These are phyloP conservation scores for Phanerodontia chrysosporium DNA, from an alignment of 768 basidiomycete species.

Conservation along the genomic window DNA sequence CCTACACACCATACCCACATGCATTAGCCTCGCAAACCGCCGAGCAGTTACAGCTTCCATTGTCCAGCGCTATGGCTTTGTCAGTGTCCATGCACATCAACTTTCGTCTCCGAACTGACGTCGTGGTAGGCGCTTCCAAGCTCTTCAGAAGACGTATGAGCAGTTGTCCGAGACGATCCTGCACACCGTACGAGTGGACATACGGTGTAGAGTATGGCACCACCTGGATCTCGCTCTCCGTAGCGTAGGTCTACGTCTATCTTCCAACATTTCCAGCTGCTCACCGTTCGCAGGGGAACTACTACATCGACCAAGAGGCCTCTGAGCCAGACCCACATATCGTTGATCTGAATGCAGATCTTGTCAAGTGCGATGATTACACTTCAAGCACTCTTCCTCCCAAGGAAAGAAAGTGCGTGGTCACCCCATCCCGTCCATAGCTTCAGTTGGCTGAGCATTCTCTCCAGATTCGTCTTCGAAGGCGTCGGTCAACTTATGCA, in stretches of 20 bases:
- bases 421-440: not conserved
- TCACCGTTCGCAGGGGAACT: constrained; percentile 62
- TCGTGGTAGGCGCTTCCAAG: constrained; percentile 75
- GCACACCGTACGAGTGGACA: constrained; percentile 82
- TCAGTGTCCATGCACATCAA: constrained; percentile 44
- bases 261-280: not conserved
- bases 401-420: constrained; percentile 62
- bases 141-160: constrained; percentile 84
- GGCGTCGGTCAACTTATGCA: constrained; percentile 87
- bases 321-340: constrained; percentile 91
- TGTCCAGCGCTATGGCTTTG: constrained; percentile 89
- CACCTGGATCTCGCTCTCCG: constrained; percentile 78
- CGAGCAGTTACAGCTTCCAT: constrained; percentile 61
- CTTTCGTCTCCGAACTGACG: constrained; percentile 8
- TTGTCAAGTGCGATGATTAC: constrained; percentile 72
- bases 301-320: constrained; percentile 75
- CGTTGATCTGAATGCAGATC: constrained; percentile 77
- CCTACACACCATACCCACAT: constrained; percentile 44
- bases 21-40: constrained; percentile 32
- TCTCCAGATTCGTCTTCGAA: constrained; percentile 74
- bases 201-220: constrained; percentile 79
- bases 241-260: constrained; percentile 28
- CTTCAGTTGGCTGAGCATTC: constrained; percentile 6
- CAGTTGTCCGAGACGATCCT: constrained; percentile 85
- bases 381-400: constrained; percentile 57